These are phyloP conservation scores for Arthrobotrys conoides DNA, from an alignment of 2,329 filamentous ascomycete species.

Conservation along the genomic window DNA sequence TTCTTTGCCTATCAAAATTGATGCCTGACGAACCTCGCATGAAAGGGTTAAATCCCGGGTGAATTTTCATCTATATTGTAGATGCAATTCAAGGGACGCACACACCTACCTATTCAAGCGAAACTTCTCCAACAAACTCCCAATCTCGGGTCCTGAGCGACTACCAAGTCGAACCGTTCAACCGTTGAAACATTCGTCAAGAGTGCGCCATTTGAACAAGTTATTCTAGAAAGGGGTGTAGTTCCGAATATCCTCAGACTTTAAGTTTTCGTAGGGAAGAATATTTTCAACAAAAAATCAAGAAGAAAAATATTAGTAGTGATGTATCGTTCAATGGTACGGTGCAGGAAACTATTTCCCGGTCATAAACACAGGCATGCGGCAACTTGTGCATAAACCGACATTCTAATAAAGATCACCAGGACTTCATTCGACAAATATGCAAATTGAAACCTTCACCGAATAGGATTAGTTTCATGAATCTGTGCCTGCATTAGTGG, in stretches of 20 bases:
- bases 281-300: background rate
- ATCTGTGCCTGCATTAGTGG: conserved; percentile 42
- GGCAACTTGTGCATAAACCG: conserved; percentile 10
- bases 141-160: conserved; percentile 2
- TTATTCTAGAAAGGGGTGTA: conserved; percentile 9
- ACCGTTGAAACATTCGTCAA: conserved; percentile 4
- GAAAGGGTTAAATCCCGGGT: background rate
- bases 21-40: background rate
- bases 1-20: background rate
- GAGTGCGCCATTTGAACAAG: background rate
- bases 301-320: background rate
- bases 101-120: conserved; percentile 29
- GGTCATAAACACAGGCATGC: background rate
- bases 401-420: background rate
- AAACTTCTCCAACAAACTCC: conserved; percentile 38
- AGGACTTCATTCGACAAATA: background rate
- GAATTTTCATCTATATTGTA: background rate
- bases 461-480: conserved; percentile 39
- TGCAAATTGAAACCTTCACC: conserved; percentile 11
- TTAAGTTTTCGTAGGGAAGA: background rate
- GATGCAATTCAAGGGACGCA: background rate
- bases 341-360: background rate
- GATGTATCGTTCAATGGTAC: background rate
- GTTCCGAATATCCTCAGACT: background rate
- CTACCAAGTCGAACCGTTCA: background rate